Evolutionary conservation across 768 basidiomycete species (phyloP).

Genomic region (Rhodotorula toruloides): DNA sequence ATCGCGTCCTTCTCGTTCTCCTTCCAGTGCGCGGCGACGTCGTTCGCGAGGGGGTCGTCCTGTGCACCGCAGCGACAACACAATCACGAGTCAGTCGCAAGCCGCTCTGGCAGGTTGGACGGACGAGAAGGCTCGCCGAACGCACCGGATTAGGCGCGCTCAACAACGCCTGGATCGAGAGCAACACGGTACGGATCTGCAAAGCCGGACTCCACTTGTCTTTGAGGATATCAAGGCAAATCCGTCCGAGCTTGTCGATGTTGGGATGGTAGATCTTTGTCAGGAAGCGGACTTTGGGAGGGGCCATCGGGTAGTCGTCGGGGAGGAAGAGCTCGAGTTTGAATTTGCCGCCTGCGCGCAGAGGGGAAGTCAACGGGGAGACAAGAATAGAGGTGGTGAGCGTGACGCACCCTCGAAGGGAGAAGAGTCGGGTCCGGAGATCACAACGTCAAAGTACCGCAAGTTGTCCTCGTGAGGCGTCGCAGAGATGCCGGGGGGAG

Average conservation of each 20-base stretch:
- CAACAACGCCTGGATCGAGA: constrained; percentile 94
- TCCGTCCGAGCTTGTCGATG: constrained; percentile 97
- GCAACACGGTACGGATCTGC: constrained; percentile 93
- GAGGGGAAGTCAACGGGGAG: background rate
- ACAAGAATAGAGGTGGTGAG: background rate
- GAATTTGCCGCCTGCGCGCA: constrained; percentile 71
- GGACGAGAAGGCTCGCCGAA: constrained; percentile 11
- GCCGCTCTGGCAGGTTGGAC: background rate
- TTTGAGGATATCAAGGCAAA: constrained; percentile 97
- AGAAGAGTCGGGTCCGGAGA: constrained; percentile 87
- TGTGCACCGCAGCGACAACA: background rate
- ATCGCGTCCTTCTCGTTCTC: constrained; percentile 92
- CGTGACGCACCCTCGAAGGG: constrained; percentile 72
- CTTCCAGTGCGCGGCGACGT: constrained; percentile 94
- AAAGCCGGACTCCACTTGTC: constrained; percentile 99
- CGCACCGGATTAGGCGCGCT: constrained; percentile 81
- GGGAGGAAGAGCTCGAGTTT: constrained; percentile 95
- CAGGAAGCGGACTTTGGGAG: constrained; percentile 77
- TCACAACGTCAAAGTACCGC: constrained; percentile 96
- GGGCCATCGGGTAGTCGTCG: constrained; percentile 99
- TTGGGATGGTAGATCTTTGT: constrained; percentile 86
- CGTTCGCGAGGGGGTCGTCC: constrained; percentile 88
- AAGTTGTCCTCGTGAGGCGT: constrained; percentile 93
- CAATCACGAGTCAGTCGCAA: background rate
- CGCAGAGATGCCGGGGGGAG: constrained; percentile 95